Base-by-base conservation (phyloP, 345 rosid species). In the Citrus inodora region DNA sequence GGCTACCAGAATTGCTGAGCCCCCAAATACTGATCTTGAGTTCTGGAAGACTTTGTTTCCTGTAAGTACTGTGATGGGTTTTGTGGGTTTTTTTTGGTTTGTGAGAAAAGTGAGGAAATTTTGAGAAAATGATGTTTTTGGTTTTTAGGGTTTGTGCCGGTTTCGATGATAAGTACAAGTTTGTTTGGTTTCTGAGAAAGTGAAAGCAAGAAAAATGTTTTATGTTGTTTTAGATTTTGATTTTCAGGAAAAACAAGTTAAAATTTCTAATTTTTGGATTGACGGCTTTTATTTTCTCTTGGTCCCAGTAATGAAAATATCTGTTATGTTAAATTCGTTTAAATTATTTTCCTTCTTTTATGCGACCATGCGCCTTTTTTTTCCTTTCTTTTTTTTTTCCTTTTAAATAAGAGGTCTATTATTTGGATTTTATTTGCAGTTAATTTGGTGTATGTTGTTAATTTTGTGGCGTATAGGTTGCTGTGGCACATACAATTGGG, bases 401-500 rank as follows among this genome's bases (percentile, higher is more conserved):
- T 33, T 33, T 5, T 38, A 7, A 46, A 11, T 46, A 46, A 58
- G 28, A 33, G 64, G 35, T 38, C 62, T 67, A 10, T 62, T 30
- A 22, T 77, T 56, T 76, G 32, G 70, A 3, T 66, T 75, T 66
- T 76, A 56, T 38, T 55, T 67, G 40, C 21, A 7, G 59, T 10
- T 58, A 55, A 37, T 70, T 75, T 46, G 63, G 21, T 77, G 38
- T 67, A 4, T 38, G 30, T 67, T 28, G 61, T 77, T 28, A 17
- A 71, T 62, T 59, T 77, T 78, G 71, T 72, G 65, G 80, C 65
- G 2, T 53, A 13, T 66, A 96, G 99, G 99, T 96, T 87, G 99
- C 98, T 59, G 95, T 96, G 86, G 99, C 99, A 24, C 99, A 96
- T 70, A 92, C 99, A 71, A 94, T 96, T 76, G 99, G 98, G 81